Conservation (phyloP, 2,329 filamentous ascomycete genomes). For the Pestalotiopsis sp. region DNA sequence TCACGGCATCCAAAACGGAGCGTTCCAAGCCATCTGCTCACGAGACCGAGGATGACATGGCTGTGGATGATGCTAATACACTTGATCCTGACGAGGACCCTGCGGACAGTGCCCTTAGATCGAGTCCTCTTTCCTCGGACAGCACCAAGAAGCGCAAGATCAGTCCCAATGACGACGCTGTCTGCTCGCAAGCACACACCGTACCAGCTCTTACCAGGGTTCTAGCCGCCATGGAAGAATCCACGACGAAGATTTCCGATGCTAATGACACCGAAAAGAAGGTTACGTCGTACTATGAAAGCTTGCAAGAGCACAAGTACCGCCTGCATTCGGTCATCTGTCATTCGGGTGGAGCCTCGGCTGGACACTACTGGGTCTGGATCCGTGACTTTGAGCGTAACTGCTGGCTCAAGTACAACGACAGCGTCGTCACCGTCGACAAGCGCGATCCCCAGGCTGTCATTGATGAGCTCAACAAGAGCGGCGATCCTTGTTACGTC, state of each 20-base stretch:
- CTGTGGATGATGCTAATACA: background rate
- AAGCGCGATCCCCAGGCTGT: conserved; percentile 66
- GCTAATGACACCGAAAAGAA: background rate
- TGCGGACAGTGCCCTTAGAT: background rate
- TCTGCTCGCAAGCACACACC: background rate
- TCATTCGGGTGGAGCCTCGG: conserved; percentile 71
- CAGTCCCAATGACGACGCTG: background rate
- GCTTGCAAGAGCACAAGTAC: conserved; percentile 62
- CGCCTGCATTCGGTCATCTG: conserved; percentile 90
- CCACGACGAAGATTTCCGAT: background rate
- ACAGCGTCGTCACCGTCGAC: conserved; percentile 72
- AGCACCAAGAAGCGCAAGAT: background rate
- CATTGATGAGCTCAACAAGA: conserved; percentile 64
- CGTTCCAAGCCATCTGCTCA: background rate
- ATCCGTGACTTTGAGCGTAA: conserved; percentile 83
- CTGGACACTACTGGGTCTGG: conserved; percentile 96
- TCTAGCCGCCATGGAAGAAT: background rate
- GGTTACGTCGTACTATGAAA: background rate
- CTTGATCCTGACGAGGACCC: conserved; percentile 1
- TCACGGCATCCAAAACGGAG: background rate
- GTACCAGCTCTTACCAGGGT: no score
- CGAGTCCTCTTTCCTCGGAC: background rate
- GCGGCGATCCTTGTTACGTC: conserved; percentile 78
- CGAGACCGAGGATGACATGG: no score
- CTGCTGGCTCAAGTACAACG: conserved; percentile 94